Evolutionary conservation across 345 rosid genomes (phyloP).

Genomic region (Balakata baccata): DNA sequence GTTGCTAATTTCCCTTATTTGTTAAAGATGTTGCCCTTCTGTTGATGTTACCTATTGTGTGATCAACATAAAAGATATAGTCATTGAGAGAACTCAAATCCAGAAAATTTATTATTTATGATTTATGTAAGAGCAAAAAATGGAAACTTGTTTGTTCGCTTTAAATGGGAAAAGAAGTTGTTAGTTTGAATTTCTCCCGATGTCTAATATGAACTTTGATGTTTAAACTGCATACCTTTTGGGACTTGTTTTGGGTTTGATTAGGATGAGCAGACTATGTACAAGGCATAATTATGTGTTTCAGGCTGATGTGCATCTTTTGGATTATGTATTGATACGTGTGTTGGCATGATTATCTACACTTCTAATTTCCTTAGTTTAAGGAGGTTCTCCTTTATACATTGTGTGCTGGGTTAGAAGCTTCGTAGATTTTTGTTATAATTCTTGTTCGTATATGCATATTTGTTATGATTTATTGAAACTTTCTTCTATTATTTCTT

Average conservation of each 20-base stretch:
- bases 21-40: too few relatives aligned
- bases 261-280: neutral
- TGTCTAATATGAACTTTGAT: neutral
- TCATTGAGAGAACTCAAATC: neutral
- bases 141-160: neutral
- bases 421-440: neutral
- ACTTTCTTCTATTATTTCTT: conserved; percentile 18
- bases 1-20: too few relatives aligned
- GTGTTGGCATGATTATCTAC: neutral
- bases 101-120: neutral
- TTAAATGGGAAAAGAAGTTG: neutral
- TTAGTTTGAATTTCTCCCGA: neutral
- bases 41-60: neutral
- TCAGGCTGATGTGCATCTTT: neutral
- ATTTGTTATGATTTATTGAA: neutral
- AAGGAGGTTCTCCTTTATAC: neutral
- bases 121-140: neutral
- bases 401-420: neutral
- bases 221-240: neutral
- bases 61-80: neutral
- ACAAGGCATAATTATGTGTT: neutral
- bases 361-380: neutral
- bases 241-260: neutral
- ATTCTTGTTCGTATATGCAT: neutral
- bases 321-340: neutral